These are phyloP conservation scores for Zasmidium citrigriseum DNA, from an alignment of 2,329 filamentous ascomycete species.

Conservation along the genomic window DNA sequence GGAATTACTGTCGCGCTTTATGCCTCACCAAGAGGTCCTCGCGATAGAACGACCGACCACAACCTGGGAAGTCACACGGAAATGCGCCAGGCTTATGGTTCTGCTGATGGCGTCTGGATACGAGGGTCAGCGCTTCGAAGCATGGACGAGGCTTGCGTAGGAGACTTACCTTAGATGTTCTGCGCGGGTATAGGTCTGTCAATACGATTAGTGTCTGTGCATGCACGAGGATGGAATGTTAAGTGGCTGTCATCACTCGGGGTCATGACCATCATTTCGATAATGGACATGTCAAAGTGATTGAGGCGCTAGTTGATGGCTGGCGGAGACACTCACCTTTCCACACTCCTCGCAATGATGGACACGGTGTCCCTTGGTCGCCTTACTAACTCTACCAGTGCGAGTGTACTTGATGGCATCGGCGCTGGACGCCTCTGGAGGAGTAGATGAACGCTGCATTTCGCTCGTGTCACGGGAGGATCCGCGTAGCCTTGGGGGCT, in stretches of 20 bases:
- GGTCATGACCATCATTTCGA: not conserved
- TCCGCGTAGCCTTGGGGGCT: conserved; percentile 13
- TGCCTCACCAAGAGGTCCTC: conserved; percentile 48
- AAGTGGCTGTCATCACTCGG: not conserved
- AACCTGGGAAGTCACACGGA: conserved; percentile 42
- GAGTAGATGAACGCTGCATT: conserved; percentile 24
- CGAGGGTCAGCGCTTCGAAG: conserved; percentile 4
- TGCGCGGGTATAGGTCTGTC: conserved; percentile 48
- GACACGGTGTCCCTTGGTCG: conserved; percentile 48
- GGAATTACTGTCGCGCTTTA: conserved; percentile 47
- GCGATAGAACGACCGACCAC: conserved; percentile 46
- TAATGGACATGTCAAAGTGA: not conserved
- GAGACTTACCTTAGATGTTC: conserved; percentile 46
- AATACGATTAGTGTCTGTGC: not conserved
- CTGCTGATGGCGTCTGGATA: conserved; percentile 46
- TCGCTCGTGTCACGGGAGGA: conserved; percentile 22
- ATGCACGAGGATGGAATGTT: not conserved
- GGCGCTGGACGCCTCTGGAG: conserved; percentile 16
- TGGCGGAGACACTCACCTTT: conserved; percentile 39
- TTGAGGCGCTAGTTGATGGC: no score
- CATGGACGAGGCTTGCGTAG: not conserved
- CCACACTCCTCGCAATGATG: conserved; percentile 49
- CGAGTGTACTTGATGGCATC: conserved; percentile 43
- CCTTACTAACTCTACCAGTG: conserved; percentile 50
- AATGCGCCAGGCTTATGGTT: conserved; percentile 47